Evolutionary conservation across 1,284 basidiomycete species (phyloP).

Genomic region (Neotropicomus parvogracilis): DNA sequence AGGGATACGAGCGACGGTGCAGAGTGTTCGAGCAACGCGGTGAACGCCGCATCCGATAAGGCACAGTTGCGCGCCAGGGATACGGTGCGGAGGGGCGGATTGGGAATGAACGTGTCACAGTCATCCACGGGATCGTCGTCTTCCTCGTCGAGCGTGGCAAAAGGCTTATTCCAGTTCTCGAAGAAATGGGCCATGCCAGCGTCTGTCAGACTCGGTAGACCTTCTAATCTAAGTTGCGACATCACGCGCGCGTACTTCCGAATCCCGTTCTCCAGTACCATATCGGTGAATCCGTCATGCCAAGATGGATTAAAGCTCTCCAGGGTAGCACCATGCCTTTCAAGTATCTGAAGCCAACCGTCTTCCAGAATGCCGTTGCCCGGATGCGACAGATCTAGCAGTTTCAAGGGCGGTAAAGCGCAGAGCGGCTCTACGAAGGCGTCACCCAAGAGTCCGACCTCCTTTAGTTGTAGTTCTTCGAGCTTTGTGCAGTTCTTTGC

Average conservation of each 20-base stretch:
- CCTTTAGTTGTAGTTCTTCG: constrained; percentile 70
- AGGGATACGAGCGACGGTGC: constrained; percentile 59
- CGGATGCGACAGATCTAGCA: constrained; percentile 63
- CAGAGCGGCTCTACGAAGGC: constrained; percentile 57
- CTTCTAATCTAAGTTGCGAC: constrained; percentile 53
- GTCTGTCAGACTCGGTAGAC: constrained; percentile 65
- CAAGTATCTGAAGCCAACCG: constrained; percentile 55
- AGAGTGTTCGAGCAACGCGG: constrained; percentile 69
- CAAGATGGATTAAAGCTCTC: constrained; percentile 63
- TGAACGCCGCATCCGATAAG: constrained; percentile 58
- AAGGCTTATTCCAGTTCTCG: constrained; percentile 29
- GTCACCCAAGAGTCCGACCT: constrained; percentile 73
- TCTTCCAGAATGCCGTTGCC: constrained; percentile 52
- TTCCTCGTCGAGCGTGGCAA: constrained; percentile 9
- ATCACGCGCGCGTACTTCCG: constrained; percentile 51
- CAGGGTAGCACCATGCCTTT: constrained; percentile 38
- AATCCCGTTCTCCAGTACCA: constrained; percentile 61
- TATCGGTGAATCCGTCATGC: constrained; percentile 56
- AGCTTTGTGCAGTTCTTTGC: constrained; percentile 61
- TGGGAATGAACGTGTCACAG: constrained; percentile 23
- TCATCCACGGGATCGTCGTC: constrained; percentile 13
- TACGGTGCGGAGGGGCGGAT: constrained; percentile 49
- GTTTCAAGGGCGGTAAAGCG: constrained; percentile 44
- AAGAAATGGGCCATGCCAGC: constrained; percentile 71
- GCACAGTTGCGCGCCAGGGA: constrained; percentile 63